Base-by-base conservation (phyloP, 108 stramenopile genomes). In the Epipyxis sp. region DNA sequence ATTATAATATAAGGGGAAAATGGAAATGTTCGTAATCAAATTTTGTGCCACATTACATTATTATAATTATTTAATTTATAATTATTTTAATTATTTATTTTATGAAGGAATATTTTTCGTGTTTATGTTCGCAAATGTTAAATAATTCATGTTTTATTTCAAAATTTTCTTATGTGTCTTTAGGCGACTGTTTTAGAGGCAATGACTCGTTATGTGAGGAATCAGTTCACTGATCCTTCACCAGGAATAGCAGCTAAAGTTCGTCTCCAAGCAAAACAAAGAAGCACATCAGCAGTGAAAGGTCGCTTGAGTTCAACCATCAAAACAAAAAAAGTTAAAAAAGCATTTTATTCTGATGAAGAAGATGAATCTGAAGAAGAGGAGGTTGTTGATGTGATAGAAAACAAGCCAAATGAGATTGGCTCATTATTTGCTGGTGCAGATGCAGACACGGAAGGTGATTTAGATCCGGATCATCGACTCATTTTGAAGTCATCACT, bases 291-390 rank as follows among this genome's bases (percentile, higher is more conserved):
- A 25, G 59, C 16, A 59, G 3, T 65, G 59, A 20, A 89, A 86
- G 77, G 77, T 88, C 44, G 25, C 30, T 32, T 32, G 34, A 29
- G 6, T 16, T 6, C 61, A 3, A 10, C 35, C 6, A 93, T 89
- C 76, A 88, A 93, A 25, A n/a, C n/a, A n/a, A 88, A 92, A 1
- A 93, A 92, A 34, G 91, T 94, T 44, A 88, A 90, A 42, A 93
- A 93, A 78, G 95, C 92, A 57, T 98, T 98, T 78, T 98, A 98
- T 88, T 92, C 91, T 32, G 93, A 94, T 76, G 97, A 98, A 83
- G 95, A 96, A 86, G 97, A 98, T 80, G 93, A 91, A 80, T 83
- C 82, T 46, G 81, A 85, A 20, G 94, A 92, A 79, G 94, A 96
- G 76, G 94, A 92, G 76, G 20, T 37, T 20, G 79, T 84, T 39